Evolutionary conservation across 768 basidiomycete genomes (phyloP), one percentile per base, ranked within the genome.

Genomic region (Suillus paluster): DNA sequence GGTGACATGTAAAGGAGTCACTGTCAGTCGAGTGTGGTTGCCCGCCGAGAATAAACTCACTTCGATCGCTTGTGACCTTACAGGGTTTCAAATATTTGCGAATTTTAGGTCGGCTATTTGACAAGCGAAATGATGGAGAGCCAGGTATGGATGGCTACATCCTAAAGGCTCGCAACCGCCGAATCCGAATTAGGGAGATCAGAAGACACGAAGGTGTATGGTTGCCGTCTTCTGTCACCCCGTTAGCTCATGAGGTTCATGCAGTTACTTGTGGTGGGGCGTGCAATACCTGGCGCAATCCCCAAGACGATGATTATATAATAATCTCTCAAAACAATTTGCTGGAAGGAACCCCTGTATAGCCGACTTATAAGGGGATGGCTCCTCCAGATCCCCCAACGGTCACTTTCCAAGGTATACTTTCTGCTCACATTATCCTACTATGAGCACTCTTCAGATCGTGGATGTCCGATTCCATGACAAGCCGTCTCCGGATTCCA

Each of bases 381-480:
- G 17, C 48, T 4, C 11, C 49, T 55, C 36, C 38, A 55, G 10
- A 19, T 39, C 11, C 11, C n/a, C 5, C 21, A 23, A 54, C 52
- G 8, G 52, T 17, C 25, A 25, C 23, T 25, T 54, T 38, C 23
- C 36, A 55, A 19, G 46, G 25, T n/a, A 48, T 14, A 3, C 25
- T 38, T 25, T 55, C 21, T 11, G 17, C 36, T 19, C 53, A 27
- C 23, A 25, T 23, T 12, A 19, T 23, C 17, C 25, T 7, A 55
- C 17, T 23, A 55, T 55, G 54, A 61, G 19, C 44, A 30, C 34
- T 23, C 61, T 77, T 49, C 78, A 83, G 69, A 86, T 88, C 50
- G 68, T 86, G 53, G 81, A 86, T 62, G 73, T 87, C 49, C 86
- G 80, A 60, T 66, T 71, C 50, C 70, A n/a, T 44, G 54, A 48